These are phyloP conservation scores for Rhizophora apiculata DNA, from an alignment of 345 rosid genomes.

Conservation along the genomic window DNA sequence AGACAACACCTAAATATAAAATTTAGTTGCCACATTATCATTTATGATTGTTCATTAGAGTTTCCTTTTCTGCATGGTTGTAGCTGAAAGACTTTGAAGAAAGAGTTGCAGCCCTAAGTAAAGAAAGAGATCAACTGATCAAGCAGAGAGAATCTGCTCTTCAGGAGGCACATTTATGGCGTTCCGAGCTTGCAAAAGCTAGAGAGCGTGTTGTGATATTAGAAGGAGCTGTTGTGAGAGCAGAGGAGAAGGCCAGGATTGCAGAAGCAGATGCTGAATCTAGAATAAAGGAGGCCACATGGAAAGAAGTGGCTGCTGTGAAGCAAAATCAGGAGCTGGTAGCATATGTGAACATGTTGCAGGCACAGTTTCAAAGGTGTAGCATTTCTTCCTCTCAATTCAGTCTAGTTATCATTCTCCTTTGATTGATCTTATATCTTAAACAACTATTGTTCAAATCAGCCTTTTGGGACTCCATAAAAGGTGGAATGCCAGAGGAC, in stretches of 20 bases:
- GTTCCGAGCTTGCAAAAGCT: conserved; percentile 94
- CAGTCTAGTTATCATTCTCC: not conserved
- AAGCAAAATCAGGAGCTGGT: conserved; percentile 91
- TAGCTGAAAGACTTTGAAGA: conserved; percentile 76
- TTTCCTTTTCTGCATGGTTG: conserved; percentile 19
- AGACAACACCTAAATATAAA: no score
- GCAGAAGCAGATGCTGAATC: conserved; percentile 76
- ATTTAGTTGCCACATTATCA: no score
- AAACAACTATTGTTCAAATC: no score
- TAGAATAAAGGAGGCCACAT: conserved; percentile 71
- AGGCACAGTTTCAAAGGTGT: conserved; percentile 89
- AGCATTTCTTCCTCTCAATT: conserved; percentile 13
- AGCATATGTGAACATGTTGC: conserved; percentile 72
- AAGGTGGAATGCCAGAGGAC: no score
- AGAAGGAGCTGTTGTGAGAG: conserved; percentile 89
- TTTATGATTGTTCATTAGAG: not conserved
- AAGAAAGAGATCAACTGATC: conserved; percentile 74
- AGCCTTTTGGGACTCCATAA: no score
- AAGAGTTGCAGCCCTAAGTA: conserved; percentile 49
- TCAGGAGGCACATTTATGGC: conserved; percentile 95
- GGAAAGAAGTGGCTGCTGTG: conserved; percentile 64
- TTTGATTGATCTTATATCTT: no score
- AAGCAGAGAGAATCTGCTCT: conserved; percentile 88
- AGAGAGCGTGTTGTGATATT: conserved; percentile 84
- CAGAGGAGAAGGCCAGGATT: conserved; percentile 89